phyloP scores from a whole-genome alignment of 2,329 filamentous ascomycete genomes.

The Bipolaris gigantea region DNA sequence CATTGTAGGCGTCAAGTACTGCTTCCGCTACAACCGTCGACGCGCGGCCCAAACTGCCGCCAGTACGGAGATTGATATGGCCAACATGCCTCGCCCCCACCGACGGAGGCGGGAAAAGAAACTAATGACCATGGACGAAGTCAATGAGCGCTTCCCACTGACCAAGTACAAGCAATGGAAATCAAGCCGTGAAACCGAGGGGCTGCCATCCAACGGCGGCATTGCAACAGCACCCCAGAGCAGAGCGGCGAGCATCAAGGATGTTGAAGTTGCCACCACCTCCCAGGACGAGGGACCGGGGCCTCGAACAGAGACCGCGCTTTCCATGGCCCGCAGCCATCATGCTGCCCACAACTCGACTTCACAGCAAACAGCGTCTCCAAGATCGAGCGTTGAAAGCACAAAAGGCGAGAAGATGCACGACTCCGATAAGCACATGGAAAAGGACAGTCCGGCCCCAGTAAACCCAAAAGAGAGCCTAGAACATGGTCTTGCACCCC shows the following conservation, averaged over 20 bases:
- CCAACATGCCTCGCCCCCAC: conserved; percentile 82
- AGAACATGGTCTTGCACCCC: conserved; percentile 22
- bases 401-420: conserved; percentile 23
- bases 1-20: conserved; percentile 99
- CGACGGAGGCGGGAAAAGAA: conserved; percentile 94
- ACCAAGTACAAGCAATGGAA: conserved; percentile 97
- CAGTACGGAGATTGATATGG: conserved; percentile 80
- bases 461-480: conserved; percentile 31
- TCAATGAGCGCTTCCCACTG: conserved; percentile 95
- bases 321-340: conserved; percentile 51
- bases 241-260: conserved; percentile 71
- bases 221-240: conserved; percentile 71
- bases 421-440: conserved; percentile 23
- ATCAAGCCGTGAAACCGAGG: conserved; percentile 77
- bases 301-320: conserved; percentile 41
- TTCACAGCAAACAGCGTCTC: conserved; percentile 23
- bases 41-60: conserved; percentile 76
- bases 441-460: conserved; percentile 15
- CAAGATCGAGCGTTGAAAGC: conserved; percentile 29
- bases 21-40: conserved; percentile 95
- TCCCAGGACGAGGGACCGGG: conserved; percentile 38
- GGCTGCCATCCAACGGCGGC: conserved; percentile 80
- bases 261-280: conserved; percentile 56
- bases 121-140: conserved; percentile 98
- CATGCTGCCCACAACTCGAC: conserved; percentile 47